These are phyloP conservation scores for Talaromyces nanjingensis DNA, from an alignment of 495 filamentous ascomycete genomes.

Conservation along the genomic window DNA sequence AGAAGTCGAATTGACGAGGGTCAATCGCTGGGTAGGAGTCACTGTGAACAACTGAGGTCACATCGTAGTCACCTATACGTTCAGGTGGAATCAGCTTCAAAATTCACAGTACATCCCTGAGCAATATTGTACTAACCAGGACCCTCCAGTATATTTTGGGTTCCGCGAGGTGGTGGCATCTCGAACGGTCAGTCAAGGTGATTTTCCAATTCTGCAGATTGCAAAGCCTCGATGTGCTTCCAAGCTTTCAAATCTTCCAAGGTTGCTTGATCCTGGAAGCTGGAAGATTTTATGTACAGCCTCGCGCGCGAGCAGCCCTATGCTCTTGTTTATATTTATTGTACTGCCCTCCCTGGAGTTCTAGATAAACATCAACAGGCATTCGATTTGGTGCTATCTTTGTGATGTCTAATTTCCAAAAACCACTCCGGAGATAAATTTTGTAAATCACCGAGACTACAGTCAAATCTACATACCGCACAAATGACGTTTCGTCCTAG, in stretches of 20 bases:
- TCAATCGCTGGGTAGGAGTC: slow-evolving; percentile 29
- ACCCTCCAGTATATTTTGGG: slow-evolving; percentile 7
- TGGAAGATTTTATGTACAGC: too few relatives aligned
- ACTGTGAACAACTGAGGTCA: slow-evolving; percentile 17
- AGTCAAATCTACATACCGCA: too few relatives aligned
- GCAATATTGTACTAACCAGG: slow-evolving; percentile 22
- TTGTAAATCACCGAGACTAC: too few relatives aligned
- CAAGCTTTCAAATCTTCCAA: too few relatives aligned
- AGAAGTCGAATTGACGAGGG: slow-evolving; percentile 27
- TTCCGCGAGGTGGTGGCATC: slow-evolving; percentile 9
- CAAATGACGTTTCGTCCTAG: background rate
- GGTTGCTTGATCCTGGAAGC: too few relatives aligned
- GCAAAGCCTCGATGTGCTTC: background rate
- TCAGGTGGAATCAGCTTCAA: background rate
- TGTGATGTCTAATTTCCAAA: too few relatives aligned
- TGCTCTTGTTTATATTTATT: too few relatives aligned
- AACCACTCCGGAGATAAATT: too few relatives aligned
- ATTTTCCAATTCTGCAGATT: background rate
- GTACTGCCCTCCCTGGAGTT: too few relatives aligned
- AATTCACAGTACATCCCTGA: background rate
- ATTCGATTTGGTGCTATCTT: too few relatives aligned
- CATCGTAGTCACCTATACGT: background rate
- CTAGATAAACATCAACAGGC: too few relatives aligned
- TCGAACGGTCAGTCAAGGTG: background rate
- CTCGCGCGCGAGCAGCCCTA: too few relatives aligned